Base-by-base conservation (phyloP, 139 green algal species). In the Picochlorum sp. region DNA sequence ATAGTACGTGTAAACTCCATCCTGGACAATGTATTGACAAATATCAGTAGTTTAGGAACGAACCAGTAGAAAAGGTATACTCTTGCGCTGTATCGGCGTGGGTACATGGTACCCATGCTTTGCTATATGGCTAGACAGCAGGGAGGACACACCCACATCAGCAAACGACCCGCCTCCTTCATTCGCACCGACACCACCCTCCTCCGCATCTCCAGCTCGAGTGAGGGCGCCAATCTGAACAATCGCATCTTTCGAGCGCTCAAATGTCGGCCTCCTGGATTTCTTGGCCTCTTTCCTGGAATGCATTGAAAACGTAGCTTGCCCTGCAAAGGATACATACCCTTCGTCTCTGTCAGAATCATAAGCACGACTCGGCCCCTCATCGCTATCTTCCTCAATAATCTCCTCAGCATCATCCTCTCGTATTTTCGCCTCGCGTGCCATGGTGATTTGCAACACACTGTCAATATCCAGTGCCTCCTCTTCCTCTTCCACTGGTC, bases 31-130 rank as follows among this genome's bases (percentile, higher is more conserved):
- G 6, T 26, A 58, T 56, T 20, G 32, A 65, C 24, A 5, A 60
- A 47, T 3, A 11, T 4, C 50, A 51, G 6, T 50, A 20, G 45
- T 18, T 20, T 54, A 9, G 16, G 8, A 20, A 54, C 47, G 47
- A 26, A 54, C 47, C 64, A 90, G 70, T 49, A 89, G 58, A n/a
- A 77, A 26, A 21, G 81, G 80, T 16, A 89, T 73, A 23, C 69
- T 60, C 18, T 47, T 28, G 61, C 72, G 69, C 77, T 91, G 85
- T 47, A 92, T 71, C 3, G 32, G 24, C 2, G 87, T 95, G 1
- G 87, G 87, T 20, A 61, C 45, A 2, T 45, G 52, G 54, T 92
- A 95, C 61, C 67, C 62, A 16, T 68, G 67, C 15, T 59, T 45
- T 15, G 49, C 46, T 28, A 80, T 34, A 51, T 74, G 67, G 24